Evolutionary conservation across 768 basidiomycete genomes (phyloP), one percentile per base, ranked within the genome.

Genomic region (Amanita polypyramis): DNA sequence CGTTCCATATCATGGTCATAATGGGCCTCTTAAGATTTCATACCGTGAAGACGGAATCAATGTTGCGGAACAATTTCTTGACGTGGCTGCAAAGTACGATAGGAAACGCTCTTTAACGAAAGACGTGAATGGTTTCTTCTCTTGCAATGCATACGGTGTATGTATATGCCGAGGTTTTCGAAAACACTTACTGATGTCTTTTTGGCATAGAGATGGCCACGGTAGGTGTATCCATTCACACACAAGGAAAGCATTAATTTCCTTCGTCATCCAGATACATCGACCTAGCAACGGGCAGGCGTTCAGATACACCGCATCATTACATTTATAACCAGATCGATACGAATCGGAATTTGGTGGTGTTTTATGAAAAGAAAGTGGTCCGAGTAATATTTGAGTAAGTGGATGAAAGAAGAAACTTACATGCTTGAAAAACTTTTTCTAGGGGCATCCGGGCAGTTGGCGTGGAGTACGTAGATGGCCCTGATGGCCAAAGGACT

Each of bases 231-330:
- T 27, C 25, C 4, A 10, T 36, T 25, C 2, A 19, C 12, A 12
- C 32, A n/a, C 1, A 3, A 14, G 6, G 3, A 12, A 21, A 5
- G 32, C 12, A 37, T 33, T 34, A 14, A 34, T 10, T 23, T 20
- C 12, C 30, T 29, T 32, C 15, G 25, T 43, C 17, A 10, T 36
- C 35, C 35, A 85, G 82, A 55, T 85, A 76, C 56, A 65, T 84
- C 14, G 66, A 76, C 50, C 60, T 55, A 2, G 58, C 61, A 14
- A 76, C 70, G 2, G 81, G 82, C 20, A 65, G 54, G 37, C 74
- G 82, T 17, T 80, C 79, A 0, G 80, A 83, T 55, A 56, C 71
- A 0, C 67, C 81, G 2, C 73, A 77, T 51, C 54, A 67, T 53
- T 77, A 70, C 43, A 60, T 79, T 39, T 79, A 79, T 52, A 73